Base-by-base conservation (phyloP, 2,329 filamentous ascomycete species). In the Sphaerulina vaccinii region DNA sequence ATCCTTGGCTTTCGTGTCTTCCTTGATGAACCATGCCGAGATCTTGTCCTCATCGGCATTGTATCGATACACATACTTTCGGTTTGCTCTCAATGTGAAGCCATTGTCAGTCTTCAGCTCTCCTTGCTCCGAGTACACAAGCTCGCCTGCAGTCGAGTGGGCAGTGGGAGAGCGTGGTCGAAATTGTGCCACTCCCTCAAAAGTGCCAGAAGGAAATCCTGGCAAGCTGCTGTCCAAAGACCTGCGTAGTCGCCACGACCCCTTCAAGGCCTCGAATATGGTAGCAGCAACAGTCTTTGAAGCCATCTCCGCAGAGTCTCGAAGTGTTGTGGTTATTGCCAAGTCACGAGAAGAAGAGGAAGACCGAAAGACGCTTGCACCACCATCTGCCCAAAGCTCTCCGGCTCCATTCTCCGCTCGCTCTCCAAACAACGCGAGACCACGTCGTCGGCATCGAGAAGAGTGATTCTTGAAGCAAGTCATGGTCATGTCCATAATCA, bases 61-160 rank as follows among this genome's bases (percentile, higher is more conserved):
- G 62, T 89, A 90, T 0, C 87, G 80, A 75, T 87, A 91, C 1
- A 88, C 76, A 62, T 92, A 91, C 18, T 86, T 81, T 18, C 84
- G 73, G 11, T 79, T 84, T 0, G 85, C 85, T 27, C 75, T 76
- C 63, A 88, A 83, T 0, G 72, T 63, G 35, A 66, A 62, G 11
- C 67, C 68, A 54, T 64, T 67, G n/a, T 68, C 67, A 6, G 65
- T 70, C 36, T 64, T 62, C 5, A 71, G 57, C 52, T 69, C 66
- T 29, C 68, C 68, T 33, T 62, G 55, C 39, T 71, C 68, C 15
- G 63, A 57, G 40, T 71, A 71, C 4, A 71, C 57, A 3, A 69
- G 56, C 35, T 69, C 66, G 15, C 58, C 62, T 13, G 62, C 56
- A n/a, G 62, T 57, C 21, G 58, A 60, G 40, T 62, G 53, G 2